These are phyloP conservation scores for Cenococcum geophilum DNA, from an alignment of 495 filamentous ascomycete genomes.

Conservation along the genomic window DNA sequence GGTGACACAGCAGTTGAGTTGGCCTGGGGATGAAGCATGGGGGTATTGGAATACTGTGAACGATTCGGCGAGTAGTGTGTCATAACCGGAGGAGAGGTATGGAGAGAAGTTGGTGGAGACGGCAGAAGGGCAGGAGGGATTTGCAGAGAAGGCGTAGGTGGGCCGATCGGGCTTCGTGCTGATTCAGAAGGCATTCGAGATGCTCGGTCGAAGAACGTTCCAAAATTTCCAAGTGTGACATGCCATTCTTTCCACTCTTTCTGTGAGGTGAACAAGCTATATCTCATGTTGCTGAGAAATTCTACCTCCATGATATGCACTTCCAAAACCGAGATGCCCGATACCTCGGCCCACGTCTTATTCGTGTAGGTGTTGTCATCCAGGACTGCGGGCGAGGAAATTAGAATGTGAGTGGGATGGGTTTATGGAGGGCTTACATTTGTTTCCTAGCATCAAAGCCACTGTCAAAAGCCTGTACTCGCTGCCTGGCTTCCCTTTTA, in stretches of 20 bases:
- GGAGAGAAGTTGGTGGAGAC: slow-evolving; percentile 45
- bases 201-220: slow-evolving; percentile 68
- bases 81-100: slow-evolving; percentile 45
- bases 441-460: slow-evolving; percentile 97
- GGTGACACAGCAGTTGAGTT: slow-evolving; percentile 46
- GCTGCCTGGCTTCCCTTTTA: slow-evolving; percentile 86
- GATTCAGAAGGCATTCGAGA: slow-evolving; percentile 30
- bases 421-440: slow-evolving; percentile 56
- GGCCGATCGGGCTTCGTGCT: slow-evolving; percentile 33
- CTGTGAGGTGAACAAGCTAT: slow-evolving; percentile 79
- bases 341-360: slow-evolving; percentile 99
- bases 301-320: slow-evolving; percentile 99
- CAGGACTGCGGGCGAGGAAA: slow-evolving; percentile 52
- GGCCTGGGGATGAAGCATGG: slow-evolving; percentile 41
- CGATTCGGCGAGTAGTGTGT: slow-evolving; percentile 29
- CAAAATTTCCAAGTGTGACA: slow-evolving; percentile 67
- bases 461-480: slow-evolving; percentile 94
- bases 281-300: slow-evolving; percentile 97
- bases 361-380: slow-evolving; percentile 99
- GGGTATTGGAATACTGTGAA: slow-evolving; percentile 33
- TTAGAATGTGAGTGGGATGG: not conserved
- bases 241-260: slow-evolving; percentile 84
- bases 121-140: slow-evolving; percentile 44
- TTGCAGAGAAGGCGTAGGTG: slow-evolving; percentile 42
- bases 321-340: slow-evolving; percentile 86